Conservation (phyloP, 1,139 yeast species). For the Pichiaceae sp. region DNA sequence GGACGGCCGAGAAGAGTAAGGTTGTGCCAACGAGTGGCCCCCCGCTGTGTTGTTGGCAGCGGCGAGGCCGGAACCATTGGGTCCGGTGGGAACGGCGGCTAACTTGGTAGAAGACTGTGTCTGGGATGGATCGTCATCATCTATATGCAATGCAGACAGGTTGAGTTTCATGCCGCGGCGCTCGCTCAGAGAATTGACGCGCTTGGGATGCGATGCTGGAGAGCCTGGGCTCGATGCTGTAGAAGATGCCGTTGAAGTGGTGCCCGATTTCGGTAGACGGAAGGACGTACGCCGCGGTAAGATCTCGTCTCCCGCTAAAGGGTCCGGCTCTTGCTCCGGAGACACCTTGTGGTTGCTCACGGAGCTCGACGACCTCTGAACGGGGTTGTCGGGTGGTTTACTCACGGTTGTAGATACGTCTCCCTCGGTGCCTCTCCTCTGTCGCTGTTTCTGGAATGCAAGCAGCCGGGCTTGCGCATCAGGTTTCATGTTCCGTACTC, state of each 20-base stretch:
- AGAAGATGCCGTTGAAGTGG: not conserved
- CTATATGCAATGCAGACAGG: constrained; percentile 25
- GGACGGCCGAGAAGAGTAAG: not conserved
- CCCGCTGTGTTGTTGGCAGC: not conserved
- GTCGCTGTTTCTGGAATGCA: constrained; percentile 66
- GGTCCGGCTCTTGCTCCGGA: constrained; percentile 1
- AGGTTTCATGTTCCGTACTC: constrained; percentile 31
- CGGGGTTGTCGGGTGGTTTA: not conserved
- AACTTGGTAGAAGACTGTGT: not conserved
- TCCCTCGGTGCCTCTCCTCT: constrained; percentile 20
- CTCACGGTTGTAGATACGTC: not conserved
- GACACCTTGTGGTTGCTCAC: constrained; percentile 5
- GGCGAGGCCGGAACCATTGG: not conserved
- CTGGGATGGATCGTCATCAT: not conserved
- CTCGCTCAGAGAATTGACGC: constrained; percentile 21
- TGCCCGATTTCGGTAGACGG: constrained; percentile 50
- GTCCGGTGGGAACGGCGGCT: not conserved
- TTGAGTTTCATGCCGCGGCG: constrained; percentile 50
- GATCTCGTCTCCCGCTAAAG: not conserved
- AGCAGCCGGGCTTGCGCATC: constrained; percentile 68
- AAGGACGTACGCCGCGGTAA: constrained; percentile 1
- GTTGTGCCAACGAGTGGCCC: not conserved
- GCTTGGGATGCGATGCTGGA: not conserved
- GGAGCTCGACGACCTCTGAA: not conserved
- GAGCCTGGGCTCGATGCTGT: not conserved